Base-by-base conservation (phyloP, 202 grass and related monocot genomes). In the Musa balbisiana region DNA sequence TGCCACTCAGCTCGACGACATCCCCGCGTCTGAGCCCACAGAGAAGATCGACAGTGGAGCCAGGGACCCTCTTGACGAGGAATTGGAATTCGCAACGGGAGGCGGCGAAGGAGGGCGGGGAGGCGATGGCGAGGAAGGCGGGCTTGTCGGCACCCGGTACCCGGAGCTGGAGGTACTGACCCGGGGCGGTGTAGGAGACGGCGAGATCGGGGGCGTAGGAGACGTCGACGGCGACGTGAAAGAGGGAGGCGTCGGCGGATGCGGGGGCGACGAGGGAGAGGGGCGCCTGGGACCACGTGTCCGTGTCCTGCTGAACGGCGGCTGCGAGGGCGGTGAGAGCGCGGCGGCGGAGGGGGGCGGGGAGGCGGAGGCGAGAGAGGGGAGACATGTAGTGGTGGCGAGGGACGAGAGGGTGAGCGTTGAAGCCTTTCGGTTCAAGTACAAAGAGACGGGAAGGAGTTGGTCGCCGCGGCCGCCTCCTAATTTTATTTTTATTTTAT, bases 81-180 rank as follows among this genome's bases (percentile, higher is more conserved):
- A 97, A 87, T 1, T 92, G 80, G 23, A 97, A 85, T 5, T 73
- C 74, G 11, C 50, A 24, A 2, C 22, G 16, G 9, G 55, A 14
- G 11, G 53, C 2, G 13, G 78, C 16, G 2, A 87, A 65, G 52
- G 79, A 8, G 0, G 82, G 80, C 9, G 87, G 84, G 53, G 87
- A 96, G 2, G 93, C 88, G 83, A 96, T 90, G 60, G 93, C 86
- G 64, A 96, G 87, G 75, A 90, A 84, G 80, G 86, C 74, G 4
- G 90, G 82, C 59, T 89, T 82, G 0, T 67, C 60, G 0, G 81
- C 26, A 22, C 16, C 43, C 8, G 89, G 78, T 56, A 96, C 50
- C 13, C 85, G 89, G 85, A 96, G 83, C 19, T 85, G 87, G 79
- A 96, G 85, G 86, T 88, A 92, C 85, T 92, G 92, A 8, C 90